These are phyloP conservation scores for Trametes cubensis DNA, from an alignment of 768 basidiomycete genomes.

Conservation along the genomic window DNA sequence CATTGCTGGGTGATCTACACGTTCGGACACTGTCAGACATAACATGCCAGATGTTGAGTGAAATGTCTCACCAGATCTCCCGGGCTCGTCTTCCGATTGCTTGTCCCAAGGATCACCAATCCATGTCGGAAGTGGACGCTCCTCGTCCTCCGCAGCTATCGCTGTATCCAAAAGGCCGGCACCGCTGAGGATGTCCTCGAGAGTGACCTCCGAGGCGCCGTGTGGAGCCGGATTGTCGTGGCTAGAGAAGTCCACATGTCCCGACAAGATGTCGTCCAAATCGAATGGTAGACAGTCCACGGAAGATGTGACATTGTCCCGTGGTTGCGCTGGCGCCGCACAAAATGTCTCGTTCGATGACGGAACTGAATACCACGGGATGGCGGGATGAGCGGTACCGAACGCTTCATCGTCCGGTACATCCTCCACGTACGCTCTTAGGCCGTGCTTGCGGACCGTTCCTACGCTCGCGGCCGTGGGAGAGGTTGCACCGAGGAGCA, in stretches of 20 bases:
- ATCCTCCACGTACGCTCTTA: no score
- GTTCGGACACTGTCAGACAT: neutral
- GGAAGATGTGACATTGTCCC: neutral
- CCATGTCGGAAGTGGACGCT: neutral
- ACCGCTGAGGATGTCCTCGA: constrained; percentile 1
- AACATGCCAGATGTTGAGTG: no score
- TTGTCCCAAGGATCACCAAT: neutral
- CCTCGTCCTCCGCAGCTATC: neutral
- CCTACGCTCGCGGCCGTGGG: neutral
- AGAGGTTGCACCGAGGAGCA: neutral
- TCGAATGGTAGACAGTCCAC: neutral
- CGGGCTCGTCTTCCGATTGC: neutral
- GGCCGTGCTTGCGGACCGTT: no score
- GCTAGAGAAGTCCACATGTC: neutral
- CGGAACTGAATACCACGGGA: no score
- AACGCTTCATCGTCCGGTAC: no score
- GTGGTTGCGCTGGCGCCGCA: neutral
- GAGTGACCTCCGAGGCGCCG: neutral
- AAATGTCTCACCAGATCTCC: no score
- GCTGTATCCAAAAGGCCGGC: constrained; percentile 1
- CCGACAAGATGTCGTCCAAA: neutral
- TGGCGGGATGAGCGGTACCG: no score
- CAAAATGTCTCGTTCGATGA: no score
- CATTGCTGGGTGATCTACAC: neutral
- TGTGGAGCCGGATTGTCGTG: neutral